Evolutionary conservation across 805 yeast genomes (phyloP).

Genomic region (Hanseniaspora nectarophila): DNA sequence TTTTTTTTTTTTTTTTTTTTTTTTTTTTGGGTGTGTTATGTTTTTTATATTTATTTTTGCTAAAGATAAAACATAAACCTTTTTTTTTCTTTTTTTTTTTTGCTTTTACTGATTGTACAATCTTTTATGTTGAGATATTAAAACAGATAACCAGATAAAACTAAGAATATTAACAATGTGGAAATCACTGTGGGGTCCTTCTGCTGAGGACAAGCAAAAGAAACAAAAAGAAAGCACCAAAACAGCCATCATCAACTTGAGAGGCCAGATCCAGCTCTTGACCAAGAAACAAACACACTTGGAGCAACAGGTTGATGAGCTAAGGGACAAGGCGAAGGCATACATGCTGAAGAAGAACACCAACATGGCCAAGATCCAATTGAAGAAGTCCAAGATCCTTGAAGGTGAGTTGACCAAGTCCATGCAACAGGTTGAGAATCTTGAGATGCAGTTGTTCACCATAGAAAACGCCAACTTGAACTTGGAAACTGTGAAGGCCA

Average conservation of each 20-base stretch:
- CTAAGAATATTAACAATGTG: conserved; percentile 9
- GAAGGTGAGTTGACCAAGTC: conserved; percentile 69
- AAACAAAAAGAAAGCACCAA: conserved; percentile 59
- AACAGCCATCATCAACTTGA: conserved; percentile 77
- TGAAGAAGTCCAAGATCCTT: conserved; percentile 73
- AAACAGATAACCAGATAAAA: not conserved
- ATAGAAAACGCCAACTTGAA: conserved; percentile 93
- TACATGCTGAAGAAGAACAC: conserved; percentile 55
- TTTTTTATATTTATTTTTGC: no score
- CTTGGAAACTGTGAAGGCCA: conserved; percentile 94
- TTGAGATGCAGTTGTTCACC: conserved; percentile 80
- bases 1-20: no score
- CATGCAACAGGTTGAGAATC: conserved; percentile 75
- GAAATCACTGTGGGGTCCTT: conserved; percentile 12
- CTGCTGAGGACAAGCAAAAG: conserved; percentile 8
- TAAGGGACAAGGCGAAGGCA: conserved; percentile 68
- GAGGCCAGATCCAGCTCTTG: conserved; percentile 80
- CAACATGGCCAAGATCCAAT: conserved; percentile 65
- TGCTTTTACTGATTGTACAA: no score
- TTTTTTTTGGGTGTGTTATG: no score
- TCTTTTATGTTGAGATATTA: no score
- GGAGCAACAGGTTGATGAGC: conserved; percentile 72
- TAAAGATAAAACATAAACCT: no score
- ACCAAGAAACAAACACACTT: conserved; percentile 72
- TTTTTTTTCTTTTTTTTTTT: no score